Base-by-base conservation (phyloP, 2,329 filamentous ascomycete genomes). In the Hymenotorrendiella dingleyae region DNA sequence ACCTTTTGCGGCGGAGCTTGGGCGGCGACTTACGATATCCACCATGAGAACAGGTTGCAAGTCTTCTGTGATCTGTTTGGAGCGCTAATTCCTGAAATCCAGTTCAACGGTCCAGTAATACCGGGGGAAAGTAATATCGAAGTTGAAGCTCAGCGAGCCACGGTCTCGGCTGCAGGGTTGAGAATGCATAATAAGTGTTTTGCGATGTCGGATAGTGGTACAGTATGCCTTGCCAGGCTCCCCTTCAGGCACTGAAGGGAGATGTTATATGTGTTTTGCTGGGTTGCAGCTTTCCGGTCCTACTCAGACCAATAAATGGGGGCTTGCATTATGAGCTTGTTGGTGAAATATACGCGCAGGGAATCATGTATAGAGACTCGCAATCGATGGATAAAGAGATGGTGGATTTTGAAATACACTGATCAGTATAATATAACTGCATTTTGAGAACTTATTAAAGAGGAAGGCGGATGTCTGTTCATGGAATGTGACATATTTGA, bases 301-400 rank as follows among this genome's bases (percentile, higher is more conserved):
- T 50, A 21, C 22, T 50, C 21, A 34, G 42, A 6, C 22, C 32
- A 16, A 14, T 34, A 32, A 12, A 24, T 23, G 21, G n/a, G 22
- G 47, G 45, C 16, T n/a, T n/a, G n/a, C 24, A 44, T 33, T 59
- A 47, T 41, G 41, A 44, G 19, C 49, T 60, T 19, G 36, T 60
- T 17, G 54, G 58, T 4, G 55, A 57, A 34, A 46, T 51, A 16
- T 60, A 59, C 46, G 48, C 58, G 1, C 49, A 58, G 32, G 55
- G 55, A 6, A 47, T 58, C 6, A 56, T 57, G 50, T 47, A 57
- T 24, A 57, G 57, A 17, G 54, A 40, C 14, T 17, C 16, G 2
- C 10, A 7, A 2, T 32, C 12, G 17, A 10, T 10, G 20, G 16
- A 14, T 9, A 32, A 32, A 19, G 29, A 32, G 2, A 4, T 32